phyloP scores from a whole-genome alignment of 805 yeast species.

The Candida coleopterorum region DNA sequence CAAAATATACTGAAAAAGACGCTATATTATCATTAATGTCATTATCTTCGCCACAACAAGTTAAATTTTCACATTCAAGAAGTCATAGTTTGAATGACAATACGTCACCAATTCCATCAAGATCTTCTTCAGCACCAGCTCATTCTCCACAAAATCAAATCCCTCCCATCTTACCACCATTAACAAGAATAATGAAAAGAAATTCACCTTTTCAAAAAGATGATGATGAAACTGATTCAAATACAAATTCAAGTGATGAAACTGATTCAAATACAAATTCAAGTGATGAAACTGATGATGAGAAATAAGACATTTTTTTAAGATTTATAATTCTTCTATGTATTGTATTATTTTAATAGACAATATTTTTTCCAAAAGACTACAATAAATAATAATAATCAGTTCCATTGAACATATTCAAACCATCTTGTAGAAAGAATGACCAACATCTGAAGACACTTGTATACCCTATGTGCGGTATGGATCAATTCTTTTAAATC shows the following conservation, averaged over 20 bases:
- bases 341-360: not conserved
- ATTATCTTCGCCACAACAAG: slow-evolving; percentile 45
- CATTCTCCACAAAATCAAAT: slow-evolving; percentile 9
- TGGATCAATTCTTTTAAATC: slow-evolving; percentile 88
- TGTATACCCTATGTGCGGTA: slow-evolving; percentile 86
- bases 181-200: slow-evolving; percentile 15
- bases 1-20: slow-evolving; percentile 40
- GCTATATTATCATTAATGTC: slow-evolving; percentile 55
- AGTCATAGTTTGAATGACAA: slow-evolving; percentile 25
- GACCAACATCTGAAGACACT: slow-evolving; percentile 89
- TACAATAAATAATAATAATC: slow-evolving; percentile 93
- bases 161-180: slow-evolving; percentile 24
- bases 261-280: slow-evolving; percentile 26
- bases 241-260: slow-evolving; percentile 23
- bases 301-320: not conserved
- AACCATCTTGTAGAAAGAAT: slow-evolving; percentile 91
- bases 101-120: slow-evolving; percentile 20
- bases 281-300: slow-evolving; percentile 17
- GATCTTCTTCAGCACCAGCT: slow-evolving; percentile 21
- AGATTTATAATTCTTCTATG: not conserved
- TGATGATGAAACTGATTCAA: slow-evolving; percentile 34
- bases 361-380: not conserved
- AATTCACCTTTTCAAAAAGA: slow-evolving; percentile 13
- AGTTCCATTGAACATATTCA: slow-evolving; percentile 90
- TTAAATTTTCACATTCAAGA: slow-evolving; percentile 25